phyloP scores from a whole-genome alignment of 2,329 filamentous ascomycete genomes.

The Claviceps maximensis region DNA sequence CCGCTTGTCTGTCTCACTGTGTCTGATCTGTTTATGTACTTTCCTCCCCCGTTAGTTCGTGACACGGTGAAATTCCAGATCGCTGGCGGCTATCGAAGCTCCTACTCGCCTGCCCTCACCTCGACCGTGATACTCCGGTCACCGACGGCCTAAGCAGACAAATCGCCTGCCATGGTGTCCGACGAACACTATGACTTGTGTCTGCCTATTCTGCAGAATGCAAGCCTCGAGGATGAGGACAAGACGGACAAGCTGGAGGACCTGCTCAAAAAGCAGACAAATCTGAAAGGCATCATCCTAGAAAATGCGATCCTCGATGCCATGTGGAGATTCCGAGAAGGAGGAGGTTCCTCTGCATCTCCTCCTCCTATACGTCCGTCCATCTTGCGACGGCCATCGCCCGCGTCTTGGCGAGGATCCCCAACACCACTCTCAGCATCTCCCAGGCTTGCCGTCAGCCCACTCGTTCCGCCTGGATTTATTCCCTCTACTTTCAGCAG shows the following conservation, averaged over 20 bases:
- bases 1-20: neutral
- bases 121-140: neutral
- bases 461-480: conserved; percentile 74
- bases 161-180: conserved; percentile 57
- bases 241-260: conserved; percentile 87
- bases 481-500: conserved; percentile 62
- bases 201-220: conserved; percentile 74
- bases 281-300: conserved; percentile 59
- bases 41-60: neutral
- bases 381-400: conserved; percentile 79
- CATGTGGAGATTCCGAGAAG: conserved; percentile 70
- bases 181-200: conserved; percentile 89
- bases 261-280: conserved; percentile 66
- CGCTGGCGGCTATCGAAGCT: neutral
- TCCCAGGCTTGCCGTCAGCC: conserved; percentile 67
- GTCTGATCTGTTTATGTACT: neutral
- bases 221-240: conserved; percentile 78
- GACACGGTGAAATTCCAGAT: neutral
- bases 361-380: conserved; percentile 80
- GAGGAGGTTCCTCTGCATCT: conserved; percentile 51
- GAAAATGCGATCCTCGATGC: conserved; percentile 87
- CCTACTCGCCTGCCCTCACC: neutral
- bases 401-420: conserved; percentile 81
- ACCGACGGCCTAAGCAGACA: neutral
- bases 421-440: conserved; percentile 73